phyloP scores from a whole-genome alignment of 2,329 filamentous ascomycete species.

The Aspergillus novofumigatus region DNA sequence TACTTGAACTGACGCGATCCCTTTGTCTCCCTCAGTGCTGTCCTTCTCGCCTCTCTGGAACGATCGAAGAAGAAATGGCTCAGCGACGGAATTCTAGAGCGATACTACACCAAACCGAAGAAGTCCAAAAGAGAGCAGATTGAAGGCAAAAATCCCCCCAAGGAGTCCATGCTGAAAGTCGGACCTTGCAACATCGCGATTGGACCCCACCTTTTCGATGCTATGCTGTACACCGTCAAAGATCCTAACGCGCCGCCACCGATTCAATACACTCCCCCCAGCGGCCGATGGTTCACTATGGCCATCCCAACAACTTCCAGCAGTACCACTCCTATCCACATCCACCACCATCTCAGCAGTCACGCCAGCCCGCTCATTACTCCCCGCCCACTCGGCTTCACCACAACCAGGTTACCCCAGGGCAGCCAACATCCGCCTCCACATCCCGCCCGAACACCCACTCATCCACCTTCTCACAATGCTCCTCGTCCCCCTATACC shows the following conservation, averaged over 20 bases:
- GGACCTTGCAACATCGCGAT: conserved; percentile 58
- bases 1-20: neutral
- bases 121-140: conserved; percentile 51
- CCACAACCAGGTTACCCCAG: conserved; percentile 24
- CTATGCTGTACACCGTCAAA: conserved; percentile 53
- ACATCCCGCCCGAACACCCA: conserved; percentile 11
- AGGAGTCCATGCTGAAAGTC: conserved; percentile 52
- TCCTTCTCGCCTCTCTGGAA: conserved; percentile 55
- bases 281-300: conserved; percentile 42
- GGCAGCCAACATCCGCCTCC: conserved; percentile 20
- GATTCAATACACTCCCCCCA: conserved; percentile 37
- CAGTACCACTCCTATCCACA: conserved; percentile 39
- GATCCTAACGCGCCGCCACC: conserved; percentile 41
- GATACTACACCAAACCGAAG: conserved; percentile 56
- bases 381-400: conserved; percentile 22
- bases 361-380: conserved; percentile 25
- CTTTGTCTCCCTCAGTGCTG: conserved; percentile 40
- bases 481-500: conserved; percentile 18
- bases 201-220: conserved; percentile 61
- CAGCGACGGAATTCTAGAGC: conserved; percentile 50
- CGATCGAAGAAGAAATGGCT: conserved; percentile 58
- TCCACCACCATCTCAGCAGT: conserved; percentile 22
- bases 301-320: conserved; percentile 37
- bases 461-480: conserved; percentile 10
- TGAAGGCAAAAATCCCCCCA: conserved; percentile 45